Evolutionary conservation across 1,284 basidiomycete genomes (phyloP), one percentile per base, ranked within the genome.

Genomic region (Apiotrichum gracile): DNA sequence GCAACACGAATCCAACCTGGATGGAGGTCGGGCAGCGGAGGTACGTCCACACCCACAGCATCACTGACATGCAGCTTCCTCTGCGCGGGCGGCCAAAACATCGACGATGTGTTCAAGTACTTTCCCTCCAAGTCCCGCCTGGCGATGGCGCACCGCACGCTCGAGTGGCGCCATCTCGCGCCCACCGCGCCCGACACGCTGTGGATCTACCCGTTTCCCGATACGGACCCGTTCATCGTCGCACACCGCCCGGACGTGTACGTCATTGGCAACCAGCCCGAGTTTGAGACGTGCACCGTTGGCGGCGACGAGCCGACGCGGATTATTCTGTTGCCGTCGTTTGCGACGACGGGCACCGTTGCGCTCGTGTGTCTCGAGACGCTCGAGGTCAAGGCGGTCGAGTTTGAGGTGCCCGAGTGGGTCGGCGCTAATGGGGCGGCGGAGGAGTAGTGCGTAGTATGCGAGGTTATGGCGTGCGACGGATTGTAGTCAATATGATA

Each of bases 141-240:
- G 35, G 80, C 80, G 5, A 82, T 97, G 64, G 84, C 90, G 4
- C 80, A 83, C 60, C 80, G 85, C 45, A 93, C 91, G 16, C 79
- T 99, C 13, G 83, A 82, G 66, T 98, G 93, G 96, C 81, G 91
- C 57, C 96, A 98, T 75, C 83, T 97, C 64, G 94, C 96, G 12
- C 96, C 96, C 0, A 98, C 94, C 1, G 92, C 94, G 14, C 96
- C 96, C 14, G 96, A 99, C 74, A 99, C 96, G 1, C 80, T 99
- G 2, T 80, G 92, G 91, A 97, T 94, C 68, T 94, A 97, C 71
- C 96, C 96, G 10, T 97, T 88, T 77, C 85, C 88, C 48, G 80
- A 83, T 35, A 77, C 78, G 10, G 96, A 99, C 71, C 96, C 96
- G 0, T 98, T 99, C 74, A 80, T 97, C 52, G 79, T 99, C 37